Percentiles rank a stretch among this genome's conserved stretches.
These are phyloP conservation scores for Benincasa hispida DNA, from an alignment of 306 rosid species.

Conservation along the genomic window DNA sequence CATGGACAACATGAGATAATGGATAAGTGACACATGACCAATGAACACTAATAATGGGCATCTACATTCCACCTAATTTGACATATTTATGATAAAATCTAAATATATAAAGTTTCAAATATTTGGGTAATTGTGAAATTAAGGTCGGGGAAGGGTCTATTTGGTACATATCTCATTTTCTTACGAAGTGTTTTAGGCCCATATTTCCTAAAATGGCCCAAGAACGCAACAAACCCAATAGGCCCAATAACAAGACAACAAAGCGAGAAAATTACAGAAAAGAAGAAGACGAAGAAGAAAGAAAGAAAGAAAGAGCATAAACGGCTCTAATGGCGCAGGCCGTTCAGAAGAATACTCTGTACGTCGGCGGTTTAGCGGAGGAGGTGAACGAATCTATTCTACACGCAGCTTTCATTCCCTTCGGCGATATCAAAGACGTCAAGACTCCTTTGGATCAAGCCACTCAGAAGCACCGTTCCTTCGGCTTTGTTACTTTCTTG, in stretches of 20 bases:
- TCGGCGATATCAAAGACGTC: constrained; percentile 90
- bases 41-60: too few relatives aligned
- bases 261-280: neutral
- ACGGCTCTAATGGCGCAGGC: constrained; percentile 54
- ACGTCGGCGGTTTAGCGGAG: constrained; percentile 88
- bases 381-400: constrained; percentile 79
- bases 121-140: too few relatives aligned
- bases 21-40: too few relatives aligned
- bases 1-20: too few relatives aligned
- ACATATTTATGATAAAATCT: too few relatives aligned
- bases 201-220: neutral
- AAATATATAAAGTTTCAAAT: too few relatives aligned
- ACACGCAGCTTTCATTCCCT: constrained; percentile 82
- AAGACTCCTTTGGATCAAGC: constrained; percentile 92
- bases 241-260: neutral
- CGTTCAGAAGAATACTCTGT: constrained; percentile 82
- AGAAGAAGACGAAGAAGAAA: neutral
- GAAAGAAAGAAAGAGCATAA: neutral
- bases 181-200: neutral
- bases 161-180: too few relatives aligned
- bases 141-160: too few relatives aligned
- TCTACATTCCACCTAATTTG: too few relatives aligned
- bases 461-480: constrained; percentile 94
- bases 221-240: neutral
- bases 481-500: constrained; percentile 88